Base-by-base conservation (phyloP, 2,329 filamentous ascomycete species). In the Diaporthe longicolla region DNA sequence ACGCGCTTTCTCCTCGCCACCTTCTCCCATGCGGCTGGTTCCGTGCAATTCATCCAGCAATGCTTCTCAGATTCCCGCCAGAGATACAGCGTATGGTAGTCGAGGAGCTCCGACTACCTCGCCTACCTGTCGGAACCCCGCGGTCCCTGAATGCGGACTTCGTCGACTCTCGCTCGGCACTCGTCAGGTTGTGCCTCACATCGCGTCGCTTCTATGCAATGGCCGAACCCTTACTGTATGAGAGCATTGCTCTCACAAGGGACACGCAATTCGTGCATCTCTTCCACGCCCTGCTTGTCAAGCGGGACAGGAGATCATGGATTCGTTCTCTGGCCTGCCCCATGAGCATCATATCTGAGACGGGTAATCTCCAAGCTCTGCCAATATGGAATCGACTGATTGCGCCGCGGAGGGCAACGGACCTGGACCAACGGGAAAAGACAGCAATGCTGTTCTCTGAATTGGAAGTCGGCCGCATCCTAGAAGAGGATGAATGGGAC, bases 31-130 rank as follows among this genome's bases (percentile, higher is more conserved):
- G 21, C 11, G 11, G 32, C 35, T 40, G n/a, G 17, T 40, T 15
- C 19, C n/a, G 11, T 26, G 2, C 35, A 9, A 40, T 13, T 21
- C 5, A 40, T 8, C 24, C 37, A 26, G 35, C n/a, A n/a, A 61
- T 61, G 57, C 57, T 61, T 26, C 57, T 9, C 17, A 63, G 45
- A 4, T 17, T 63, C 24, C 58, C 58, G 13, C 9, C 19, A 19
- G 58, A 63, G 40, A 40, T 63, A 26, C 58, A 63, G 40, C 58
- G 58, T 4, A 63, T 63, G 40, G 58, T 63, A 4, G 37, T 63
- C 3, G 40, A 63, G 24, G 58, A 63, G 3, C 26, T 63, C 24
- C 58, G 58, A 29, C 15, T 45, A 1, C 58, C 58, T 45, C 37
- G 58, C 8, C 58, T 63, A 40, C 58, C 58, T 21, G 24, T 63